Evolutionary conservation across 371 early-diverging fungal species (phyloP).

Genomic region (Mortierella sp.): DNA sequence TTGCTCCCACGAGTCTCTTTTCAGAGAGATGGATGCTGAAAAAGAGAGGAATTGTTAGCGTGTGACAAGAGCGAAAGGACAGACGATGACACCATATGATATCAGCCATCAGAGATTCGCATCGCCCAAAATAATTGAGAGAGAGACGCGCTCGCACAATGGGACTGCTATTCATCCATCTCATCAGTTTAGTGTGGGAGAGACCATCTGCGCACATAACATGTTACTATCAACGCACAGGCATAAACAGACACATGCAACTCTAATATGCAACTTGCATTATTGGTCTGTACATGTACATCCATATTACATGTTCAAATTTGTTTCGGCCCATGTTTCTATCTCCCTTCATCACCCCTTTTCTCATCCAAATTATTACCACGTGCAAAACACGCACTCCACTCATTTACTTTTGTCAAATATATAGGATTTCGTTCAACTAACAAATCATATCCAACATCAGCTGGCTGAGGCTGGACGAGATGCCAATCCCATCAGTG

Average conservation of each 20-base stretch:
- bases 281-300: background rate
- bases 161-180: constrained; percentile 7
- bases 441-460: constrained; percentile 53
- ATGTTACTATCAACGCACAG: background rate
- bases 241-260: background rate
- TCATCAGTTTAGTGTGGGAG: background rate
- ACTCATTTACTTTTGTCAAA: background rate
- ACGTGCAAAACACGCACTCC: background rate
- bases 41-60: background rate
- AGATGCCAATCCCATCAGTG: constrained; percentile 52
- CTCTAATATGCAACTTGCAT: background rate
- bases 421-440: constrained; percentile 39
- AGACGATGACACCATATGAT: constrained; percentile 38
- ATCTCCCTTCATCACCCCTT: background rate
- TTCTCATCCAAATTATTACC: background rate
- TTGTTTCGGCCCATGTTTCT: background rate
- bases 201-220: background rate
- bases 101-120: constrained; percentile 25
- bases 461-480: constrained; percentile 54
- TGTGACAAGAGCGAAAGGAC: background rate
- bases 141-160: background rate
- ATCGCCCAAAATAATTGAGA: background rate
- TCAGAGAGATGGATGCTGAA: background rate
- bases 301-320: background rate
- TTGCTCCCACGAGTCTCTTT: background rate